phyloP scores from a whole-genome alignment of 2,329 filamentous ascomycete species.

The Stagonosporopsis vannaccii region DNA sequence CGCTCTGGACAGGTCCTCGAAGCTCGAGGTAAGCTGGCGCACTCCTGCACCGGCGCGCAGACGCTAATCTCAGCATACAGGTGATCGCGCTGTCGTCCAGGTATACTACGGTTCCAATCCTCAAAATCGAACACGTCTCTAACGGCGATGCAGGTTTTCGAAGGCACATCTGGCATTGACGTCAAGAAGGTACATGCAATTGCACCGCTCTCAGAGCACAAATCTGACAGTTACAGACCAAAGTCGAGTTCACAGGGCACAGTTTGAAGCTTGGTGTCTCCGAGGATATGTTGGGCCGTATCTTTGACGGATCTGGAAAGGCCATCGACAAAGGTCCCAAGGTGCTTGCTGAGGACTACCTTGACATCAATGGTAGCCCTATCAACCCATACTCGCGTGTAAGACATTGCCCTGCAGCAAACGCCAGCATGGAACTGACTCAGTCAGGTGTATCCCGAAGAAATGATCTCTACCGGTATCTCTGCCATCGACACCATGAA shows the following conservation, averaged over 20 bases:
- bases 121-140: constrained; percentile 23
- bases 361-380: constrained; percentile 98
- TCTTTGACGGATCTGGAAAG: constrained; percentile 97
- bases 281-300: constrained; percentile 98
- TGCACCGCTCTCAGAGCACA: constrained; percentile 18
- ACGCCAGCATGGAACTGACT: constrained; percentile 33
- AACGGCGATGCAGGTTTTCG: constrained; percentile 77
- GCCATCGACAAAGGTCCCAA: constrained; percentile 99
- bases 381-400: constrained; percentile 99
- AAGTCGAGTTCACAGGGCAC: constrained; percentile 95
- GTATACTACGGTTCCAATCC: constrained; percentile 56
- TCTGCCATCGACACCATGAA: constrained; percentile 98
- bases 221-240: constrained; percentile 68
- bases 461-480: constrained; percentile 99
- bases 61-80: constrained; percentile 56
- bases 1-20: constrained; percentile 96
- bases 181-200: constrained; percentile 78
- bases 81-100: constrained; percentile 93
- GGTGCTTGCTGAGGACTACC: constrained; percentile 95
- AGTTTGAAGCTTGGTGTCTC: constrained; percentile 98
- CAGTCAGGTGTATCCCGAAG: constrained; percentile 89
- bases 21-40: constrained; percentile 77
- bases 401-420: constrained; percentile 46
- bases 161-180: constrained; percentile 96
- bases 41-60: neutral